phyloP scores from a whole-genome alignment of 2,329 filamentous ascomycete species.

The Arthrobotrys conoides region DNA sequence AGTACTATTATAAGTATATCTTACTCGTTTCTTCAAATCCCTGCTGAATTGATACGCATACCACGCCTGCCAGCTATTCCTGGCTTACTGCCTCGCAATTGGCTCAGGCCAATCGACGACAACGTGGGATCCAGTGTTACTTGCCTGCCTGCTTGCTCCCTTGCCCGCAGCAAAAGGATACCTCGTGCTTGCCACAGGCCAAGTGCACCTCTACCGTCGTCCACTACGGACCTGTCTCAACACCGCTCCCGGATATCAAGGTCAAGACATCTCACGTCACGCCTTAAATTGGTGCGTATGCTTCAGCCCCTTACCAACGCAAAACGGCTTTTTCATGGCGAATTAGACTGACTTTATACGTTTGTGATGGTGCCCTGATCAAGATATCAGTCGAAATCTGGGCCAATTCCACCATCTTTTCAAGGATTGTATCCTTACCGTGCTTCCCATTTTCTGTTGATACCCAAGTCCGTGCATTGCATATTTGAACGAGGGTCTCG shows the following conservation, averaged over 20 bases:
- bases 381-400: conserved; percentile 32
- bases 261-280: conserved; percentile 40
- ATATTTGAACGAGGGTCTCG: conserved; percentile 39
- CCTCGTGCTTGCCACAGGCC: conserved; percentile 8
- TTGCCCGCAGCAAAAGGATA: conserved; percentile 3
- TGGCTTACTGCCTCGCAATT: conserved; percentile 43
- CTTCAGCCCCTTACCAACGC: conserved; percentile 30
- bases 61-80: conserved; percentile 39
- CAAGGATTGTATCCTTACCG: conserved; percentile 22
- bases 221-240: neutral
- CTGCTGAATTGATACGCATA: conserved; percentile 39
- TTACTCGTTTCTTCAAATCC: conserved; percentile 38
- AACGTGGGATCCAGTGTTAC: conserved; percentile 37
- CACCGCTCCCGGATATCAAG: conserved; percentile 19
- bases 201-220: conserved; percentile 3
- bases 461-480: conserved; percentile 29
- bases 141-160: conserved; percentile 18
- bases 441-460: conserved; percentile 20
- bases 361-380: conserved; percentile 10
- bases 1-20: conserved; percentile 18
- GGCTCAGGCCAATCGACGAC: conserved; percentile 31
- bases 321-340: conserved; percentile 21
- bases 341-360: conserved; percentile 7
- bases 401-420: conserved; percentile 28
- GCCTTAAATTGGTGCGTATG: conserved; percentile 21